Percentiles rank a stretch among this genome's conserved stretches.
phyloP scores from a whole-genome alignment of 2,329 filamentous ascomycete genomes.

The Penicillium psychrosexuale region DNA sequence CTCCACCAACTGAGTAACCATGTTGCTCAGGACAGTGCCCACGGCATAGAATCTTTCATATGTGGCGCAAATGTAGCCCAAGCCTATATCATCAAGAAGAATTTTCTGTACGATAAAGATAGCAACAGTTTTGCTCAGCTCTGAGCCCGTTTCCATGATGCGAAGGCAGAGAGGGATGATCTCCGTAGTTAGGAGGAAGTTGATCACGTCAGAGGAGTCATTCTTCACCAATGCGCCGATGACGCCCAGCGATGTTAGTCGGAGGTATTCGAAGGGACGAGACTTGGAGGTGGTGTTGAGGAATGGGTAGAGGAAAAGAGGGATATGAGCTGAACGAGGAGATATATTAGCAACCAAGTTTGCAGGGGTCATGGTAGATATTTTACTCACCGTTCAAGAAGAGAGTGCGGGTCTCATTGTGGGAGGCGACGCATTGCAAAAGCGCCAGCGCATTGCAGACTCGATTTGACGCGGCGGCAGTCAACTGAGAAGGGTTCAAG shows the following conservation, averaged over 20 bases:
- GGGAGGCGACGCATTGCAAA: conserved; percentile 93
- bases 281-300: conserved; percentile 99
- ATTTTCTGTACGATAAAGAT: conserved; percentile 99
- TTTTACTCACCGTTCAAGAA: conserved; percentile 75
- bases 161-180: conserved; percentile 96
- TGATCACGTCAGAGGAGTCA: conserved; percentile 97
- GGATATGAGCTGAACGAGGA: conserved; percentile 73
- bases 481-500: conserved; percentile 93
- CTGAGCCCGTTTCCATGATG: conserved; percentile 98
- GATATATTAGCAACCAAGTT: conserved; percentile 7
- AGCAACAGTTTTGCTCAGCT: conserved; percentile 96
- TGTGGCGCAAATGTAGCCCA: conserved; percentile 97
- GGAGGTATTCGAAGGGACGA: conserved; percentile 93
- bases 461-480: conserved; percentile 92
- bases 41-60: conserved; percentile 99
- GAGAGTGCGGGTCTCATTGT: conserved; percentile 90
- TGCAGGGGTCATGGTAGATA: not conserved
- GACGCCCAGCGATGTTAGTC: conserved; percentile 90
- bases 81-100: conserved; percentile 87
- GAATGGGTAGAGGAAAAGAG: conserved; percentile 95
- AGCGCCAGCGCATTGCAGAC: conserved; percentile 96
- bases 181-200: conserved; percentile 96
- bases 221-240: conserved; percentile 98
- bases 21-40: conserved; percentile 94
- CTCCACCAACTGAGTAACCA: conserved; percentile 96